These are phyloP conservation scores for Pseudomonodictys pantanalensis DNA, from an alignment of 495 filamentous ascomycete species.

Conservation along the genomic window DNA sequence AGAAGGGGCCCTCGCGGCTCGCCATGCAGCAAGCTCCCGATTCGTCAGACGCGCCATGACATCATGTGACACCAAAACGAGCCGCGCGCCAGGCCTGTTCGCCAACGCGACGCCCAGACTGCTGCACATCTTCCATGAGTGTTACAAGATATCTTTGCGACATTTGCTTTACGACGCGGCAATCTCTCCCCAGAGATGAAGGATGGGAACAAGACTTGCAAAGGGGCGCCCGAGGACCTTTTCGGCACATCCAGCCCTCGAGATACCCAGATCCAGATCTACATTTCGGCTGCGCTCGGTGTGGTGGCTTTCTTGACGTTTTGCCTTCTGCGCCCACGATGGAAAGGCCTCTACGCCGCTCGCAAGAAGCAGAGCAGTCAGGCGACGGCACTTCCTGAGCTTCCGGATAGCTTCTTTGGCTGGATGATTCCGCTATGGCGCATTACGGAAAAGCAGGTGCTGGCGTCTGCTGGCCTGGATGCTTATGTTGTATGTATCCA, in stretches of 20 bases:
- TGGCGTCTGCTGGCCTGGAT: conserved; percentile 89
- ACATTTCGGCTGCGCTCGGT: conserved; percentile 57
- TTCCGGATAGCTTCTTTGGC: conserved; percentile 84
- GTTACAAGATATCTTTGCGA: background rate
- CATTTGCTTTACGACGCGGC: background rate
- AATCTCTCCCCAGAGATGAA: background rate
- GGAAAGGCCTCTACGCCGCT: conserved; percentile 89
- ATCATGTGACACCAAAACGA: no score
- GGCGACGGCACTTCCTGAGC: conserved; percentile 71
- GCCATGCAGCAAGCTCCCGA: no score
- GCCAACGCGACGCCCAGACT: background rate
- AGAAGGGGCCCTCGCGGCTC: no score
- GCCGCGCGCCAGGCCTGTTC: no score
- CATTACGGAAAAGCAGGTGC: conserved; percentile 83
- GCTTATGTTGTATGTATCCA: conserved; percentile 77
- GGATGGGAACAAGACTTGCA: background rate
- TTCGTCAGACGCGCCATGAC: background rate
- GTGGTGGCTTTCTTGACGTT: conserved; percentile 60
- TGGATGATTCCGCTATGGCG: conserved; percentile 90
- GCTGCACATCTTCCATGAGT: background rate
- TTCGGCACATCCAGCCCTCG: conserved; percentile 43
- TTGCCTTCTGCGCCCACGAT: conserved; percentile 81
- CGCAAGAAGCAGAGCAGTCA: conserved; percentile 68
- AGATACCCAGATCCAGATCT: conserved; percentile 58
- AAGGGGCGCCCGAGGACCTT: background rate